Evolutionary conservation across 106 monocot species (phyloP).

Genomic region (Vanilla planifolia): DNA sequence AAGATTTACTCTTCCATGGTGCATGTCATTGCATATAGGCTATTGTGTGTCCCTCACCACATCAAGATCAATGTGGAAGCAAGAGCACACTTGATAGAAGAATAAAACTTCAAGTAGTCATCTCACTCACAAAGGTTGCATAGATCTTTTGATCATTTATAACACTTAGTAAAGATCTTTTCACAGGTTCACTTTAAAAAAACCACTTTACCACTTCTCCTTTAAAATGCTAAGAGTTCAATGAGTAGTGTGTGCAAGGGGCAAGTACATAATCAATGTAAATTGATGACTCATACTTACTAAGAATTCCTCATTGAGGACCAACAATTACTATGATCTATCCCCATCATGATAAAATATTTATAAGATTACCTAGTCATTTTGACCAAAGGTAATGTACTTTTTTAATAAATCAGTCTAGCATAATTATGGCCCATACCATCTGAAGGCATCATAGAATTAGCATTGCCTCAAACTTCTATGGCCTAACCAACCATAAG

Average conservation of each 20-base stretch:
- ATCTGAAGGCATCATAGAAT: too few species aligned
- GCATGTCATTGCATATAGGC: not conserved
- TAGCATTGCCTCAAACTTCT: too few species aligned
- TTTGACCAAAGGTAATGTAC: not conserved
- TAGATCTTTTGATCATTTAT: not conserved
- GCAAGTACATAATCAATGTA: not conserved
- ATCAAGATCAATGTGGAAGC: not conserved
- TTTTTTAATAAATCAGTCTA: not conserved
- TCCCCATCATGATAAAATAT: too few species aligned
- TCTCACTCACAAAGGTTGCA: not conserved
- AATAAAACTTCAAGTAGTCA: too few species aligned
- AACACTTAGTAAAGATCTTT: not conserved
- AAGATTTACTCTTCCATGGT: not conserved
- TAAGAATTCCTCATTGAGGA: too few species aligned
- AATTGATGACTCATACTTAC: too few species aligned
- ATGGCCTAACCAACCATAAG: not conserved
- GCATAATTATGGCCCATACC: not conserved
- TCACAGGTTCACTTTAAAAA: not conserved
- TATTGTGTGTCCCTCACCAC: not conserved
- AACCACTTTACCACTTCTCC: not conserved
- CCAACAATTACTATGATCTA: too few species aligned
- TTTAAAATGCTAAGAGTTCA: not conserved
- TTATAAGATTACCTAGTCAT: not conserved
- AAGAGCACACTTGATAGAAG: not conserved
- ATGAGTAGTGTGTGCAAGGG: slow-evolving; percentile 3